Conservation (phyloP, 768 basidiomycete species). For the Jaapia argillacea region DNA sequence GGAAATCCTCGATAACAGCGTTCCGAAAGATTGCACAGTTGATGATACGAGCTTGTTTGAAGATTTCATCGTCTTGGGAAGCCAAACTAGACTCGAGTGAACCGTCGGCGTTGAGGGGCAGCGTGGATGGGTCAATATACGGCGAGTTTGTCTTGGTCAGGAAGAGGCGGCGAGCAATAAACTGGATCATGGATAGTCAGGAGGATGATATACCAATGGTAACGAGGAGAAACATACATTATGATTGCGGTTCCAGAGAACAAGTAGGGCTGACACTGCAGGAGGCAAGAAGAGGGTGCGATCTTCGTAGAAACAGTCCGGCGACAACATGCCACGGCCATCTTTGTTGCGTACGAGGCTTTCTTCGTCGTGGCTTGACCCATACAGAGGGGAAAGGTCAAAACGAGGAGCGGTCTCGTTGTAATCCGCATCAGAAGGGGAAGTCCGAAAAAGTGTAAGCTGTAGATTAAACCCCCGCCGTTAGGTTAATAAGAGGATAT, state of each 20-base stretch:
- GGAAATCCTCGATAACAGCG: neutral
- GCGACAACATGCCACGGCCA: conserved; percentile 42
- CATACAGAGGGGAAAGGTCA: conserved; percentile 48
- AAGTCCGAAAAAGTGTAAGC: conserved; percentile 33
- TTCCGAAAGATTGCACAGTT: conserved; percentile 21
- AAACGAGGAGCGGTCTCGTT: conserved; percentile 49
- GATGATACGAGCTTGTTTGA: conserved; percentile 44
- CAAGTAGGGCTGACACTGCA: conserved; percentile 38
- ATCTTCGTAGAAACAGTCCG: conserved; percentile 45
- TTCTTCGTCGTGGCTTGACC: conserved; percentile 28
- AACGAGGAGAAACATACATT: conserved; percentile 27
- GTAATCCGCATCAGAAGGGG: conserved; percentile 28
- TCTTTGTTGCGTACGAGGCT: conserved; percentile 34
- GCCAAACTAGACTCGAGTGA: conserved; percentile 6
- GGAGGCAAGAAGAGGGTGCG: conserved; percentile 45
- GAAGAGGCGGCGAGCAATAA: conserved; percentile 40
- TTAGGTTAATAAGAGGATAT: too few species aligned
- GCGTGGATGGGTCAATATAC: conserved; percentile 32
- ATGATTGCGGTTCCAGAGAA: conserved; percentile 50
- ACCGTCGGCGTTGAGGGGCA: conserved; percentile 4
- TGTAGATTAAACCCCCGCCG: conserved; percentile 79
- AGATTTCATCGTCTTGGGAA: conserved; percentile 45
- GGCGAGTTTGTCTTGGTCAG: conserved; percentile 42
- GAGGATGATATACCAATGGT: neutral
- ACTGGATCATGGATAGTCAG: conserved; percentile 22